phyloP scores from a whole-genome alignment of 345 rosid species.

The Ceriops tagal region DNA sequence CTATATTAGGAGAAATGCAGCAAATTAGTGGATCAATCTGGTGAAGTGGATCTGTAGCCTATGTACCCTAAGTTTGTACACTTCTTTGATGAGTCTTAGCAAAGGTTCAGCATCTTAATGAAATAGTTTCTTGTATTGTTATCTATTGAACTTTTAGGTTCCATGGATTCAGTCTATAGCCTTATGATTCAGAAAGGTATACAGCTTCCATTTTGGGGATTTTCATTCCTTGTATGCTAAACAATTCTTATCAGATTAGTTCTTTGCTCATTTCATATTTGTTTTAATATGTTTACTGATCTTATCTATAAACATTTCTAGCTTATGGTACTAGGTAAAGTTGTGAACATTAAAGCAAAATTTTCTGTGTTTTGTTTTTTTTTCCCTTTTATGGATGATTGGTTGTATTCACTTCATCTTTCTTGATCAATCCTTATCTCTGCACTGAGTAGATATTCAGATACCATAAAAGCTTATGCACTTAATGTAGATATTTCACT shows the following conservation, averaged over 20 bases:
- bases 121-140: conserved; percentile 16
- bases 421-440: too few relatives aligned
- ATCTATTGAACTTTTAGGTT: conserved; percentile 44
- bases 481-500: too few relatives aligned
- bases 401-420: too few relatives aligned
- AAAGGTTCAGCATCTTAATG: conserved; percentile 14
- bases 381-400: neutral
- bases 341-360: neutral
- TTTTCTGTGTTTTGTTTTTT: neutral
- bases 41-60: conserved; percentile 58
- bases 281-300: neutral
- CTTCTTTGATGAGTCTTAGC: conserved; percentile 14
- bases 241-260: neutral
- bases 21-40: conserved; percentile 58
- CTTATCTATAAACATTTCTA: neutral
- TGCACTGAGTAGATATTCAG: too few relatives aligned
- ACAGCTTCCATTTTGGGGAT: conserved; percentile 4
- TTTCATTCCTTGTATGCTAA: neutral
- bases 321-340: neutral
- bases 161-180: conserved; percentile 91
- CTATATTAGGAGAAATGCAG: conserved; percentile 63
- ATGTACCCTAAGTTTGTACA: conserved; percentile 78
- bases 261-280: neutral
- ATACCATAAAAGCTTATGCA: too few relatives aligned
- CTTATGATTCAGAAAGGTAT: conserved; percentile 64